These are phyloP conservation scores for Lepidium didymum DNA, from an alignment of 345 rosid species.

Conservation along the genomic window DNA sequence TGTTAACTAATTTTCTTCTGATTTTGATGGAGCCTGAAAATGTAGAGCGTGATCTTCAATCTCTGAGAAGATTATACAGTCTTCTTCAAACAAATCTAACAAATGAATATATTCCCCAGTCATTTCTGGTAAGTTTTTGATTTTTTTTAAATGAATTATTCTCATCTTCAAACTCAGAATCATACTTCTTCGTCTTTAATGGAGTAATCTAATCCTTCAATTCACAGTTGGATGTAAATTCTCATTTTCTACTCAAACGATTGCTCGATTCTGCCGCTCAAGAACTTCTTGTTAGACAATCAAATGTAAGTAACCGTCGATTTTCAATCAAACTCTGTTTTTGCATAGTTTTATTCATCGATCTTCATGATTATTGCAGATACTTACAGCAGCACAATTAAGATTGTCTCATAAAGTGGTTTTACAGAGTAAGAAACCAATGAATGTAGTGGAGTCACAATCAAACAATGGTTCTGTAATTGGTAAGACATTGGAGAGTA, in stretches of 20 bases:
- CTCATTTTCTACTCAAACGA: constrained; percentile 36
- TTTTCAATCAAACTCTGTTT: background rate
- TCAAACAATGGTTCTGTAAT: background rate
- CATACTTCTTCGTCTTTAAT: background rate
- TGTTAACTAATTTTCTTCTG: background rate
- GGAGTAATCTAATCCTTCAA: background rate
- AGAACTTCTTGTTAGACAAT: constrained; percentile 27
- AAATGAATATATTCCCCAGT: background rate
- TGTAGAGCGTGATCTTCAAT: constrained; percentile 35
- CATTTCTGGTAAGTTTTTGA: constrained; percentile 31
- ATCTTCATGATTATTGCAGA: constrained; percentile 16
- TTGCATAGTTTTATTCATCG: background rate
- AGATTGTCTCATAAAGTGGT: constrained; percentile 7
- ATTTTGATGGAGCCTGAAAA: constrained; percentile 25
- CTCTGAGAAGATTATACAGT: constrained; percentile 43
- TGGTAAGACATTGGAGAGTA: background rate
- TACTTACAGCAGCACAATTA: constrained; percentile 29
- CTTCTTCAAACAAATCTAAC: constrained; percentile 28
- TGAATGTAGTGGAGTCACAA: background rate
- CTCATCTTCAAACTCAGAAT: background rate
- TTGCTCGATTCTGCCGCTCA: constrained; percentile 44
- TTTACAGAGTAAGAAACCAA: background rate
- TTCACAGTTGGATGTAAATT: constrained; percentile 38
- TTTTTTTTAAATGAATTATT: too few species aligned
- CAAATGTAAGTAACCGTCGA: constrained; percentile 23